Base-by-base conservation (phyloP, 805 yeast genomes). In the Candida anglica region DNA sequence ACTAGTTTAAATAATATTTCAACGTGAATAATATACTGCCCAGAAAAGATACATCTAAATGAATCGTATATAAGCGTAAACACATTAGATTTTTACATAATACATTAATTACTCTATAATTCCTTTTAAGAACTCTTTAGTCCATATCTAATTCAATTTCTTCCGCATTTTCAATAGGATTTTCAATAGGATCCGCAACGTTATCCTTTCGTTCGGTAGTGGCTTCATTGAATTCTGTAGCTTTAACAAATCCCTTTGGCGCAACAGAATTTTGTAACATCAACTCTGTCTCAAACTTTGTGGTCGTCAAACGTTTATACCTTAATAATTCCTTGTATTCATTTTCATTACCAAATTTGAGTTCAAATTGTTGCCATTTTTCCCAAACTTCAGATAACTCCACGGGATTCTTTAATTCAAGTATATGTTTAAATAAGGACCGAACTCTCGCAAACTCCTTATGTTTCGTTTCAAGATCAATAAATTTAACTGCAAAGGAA, bases 321-420 rank as follows among this genome's bases (percentile, higher is more conserved):
- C 80, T 60, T 16, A 86, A 53, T 89, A 88, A 81, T 15, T 79
- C 81, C 46, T 83, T 86, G 53, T 74, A 87, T 0, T 83, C 74
- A 3, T 67, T 69, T 47, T 84, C 93, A 38, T 72, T 61, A 4
- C 98, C 98, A 52, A 75, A 44, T 10, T 72, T 66, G 21, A 84
- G 52, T 51, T 89, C 98, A 53, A 88, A 86, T 8, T 63, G 51
- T 34, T 79, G 79, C 95, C 95, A 89, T 19, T 57, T 54, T 1
- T 58, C 59, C 95, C 95, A 87, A 20, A 50, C 33, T 2, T 36
- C 37, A 14, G 38, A 28, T 3, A 43, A 32, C 9, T 43, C 42
- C 16, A 19, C 25, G 1, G 63, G 60, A 22, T 50, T 50, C 1
- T 51, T 41, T 20, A 58, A 45, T 4, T 44, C 34, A 8, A 52